Evolutionary conservation across 2,329 filamentous ascomycete genomes (phyloP), one percentile per base, ranked within the genome.

Genomic region (Geosmithia flava): DNA sequence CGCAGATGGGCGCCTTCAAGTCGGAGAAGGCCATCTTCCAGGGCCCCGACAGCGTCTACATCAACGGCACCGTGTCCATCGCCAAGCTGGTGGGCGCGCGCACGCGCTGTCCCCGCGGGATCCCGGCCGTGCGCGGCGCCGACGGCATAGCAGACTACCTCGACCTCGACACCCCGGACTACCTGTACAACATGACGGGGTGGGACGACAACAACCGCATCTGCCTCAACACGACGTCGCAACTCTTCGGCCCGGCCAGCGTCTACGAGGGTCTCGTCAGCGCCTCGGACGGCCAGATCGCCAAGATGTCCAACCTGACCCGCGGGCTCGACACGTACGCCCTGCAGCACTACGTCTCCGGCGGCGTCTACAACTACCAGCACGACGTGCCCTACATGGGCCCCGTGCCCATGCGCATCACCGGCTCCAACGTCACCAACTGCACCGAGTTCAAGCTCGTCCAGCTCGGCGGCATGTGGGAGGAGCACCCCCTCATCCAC

Each of bases 401-500:
- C 5, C 46, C 46, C 6, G 39, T 47, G 8, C 46, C 46, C 11
- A 11, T 47, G 2, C 33, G 23, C 46, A 29, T 20, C 39, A 17
- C 17, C 19, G 33, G 37, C n/a, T 17, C 19, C 20, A 47, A 47
- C 40, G n/a, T 20, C 37, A 47, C 44, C 16, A 47, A 47, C 46
- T 7, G 7, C 37, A 47, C 46, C 20, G 23, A 48, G 20, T 49
- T 49, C 20, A 16, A 42, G 17, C 66, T 62, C 60, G 55, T 66
- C 13, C 59, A 66, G 53, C 56, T 67, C n/a, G 65, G 65, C 20
- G 65, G 66, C 10, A 63, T 62, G 1, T 68, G 64, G 64, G 65
- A 68, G 44, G 65, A 68, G 48, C 66, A 68, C 43, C 66, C 66
- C 5, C 54, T 64, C 37, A 66, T 66, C 42, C 61, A 67, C 48